A percentile compares a stretch with the other conserved stretches of the same genome.
phyloP scores from a whole-genome alignment of 371 early-diverging fungal genomes.

The Mortierella sp. region DNA sequence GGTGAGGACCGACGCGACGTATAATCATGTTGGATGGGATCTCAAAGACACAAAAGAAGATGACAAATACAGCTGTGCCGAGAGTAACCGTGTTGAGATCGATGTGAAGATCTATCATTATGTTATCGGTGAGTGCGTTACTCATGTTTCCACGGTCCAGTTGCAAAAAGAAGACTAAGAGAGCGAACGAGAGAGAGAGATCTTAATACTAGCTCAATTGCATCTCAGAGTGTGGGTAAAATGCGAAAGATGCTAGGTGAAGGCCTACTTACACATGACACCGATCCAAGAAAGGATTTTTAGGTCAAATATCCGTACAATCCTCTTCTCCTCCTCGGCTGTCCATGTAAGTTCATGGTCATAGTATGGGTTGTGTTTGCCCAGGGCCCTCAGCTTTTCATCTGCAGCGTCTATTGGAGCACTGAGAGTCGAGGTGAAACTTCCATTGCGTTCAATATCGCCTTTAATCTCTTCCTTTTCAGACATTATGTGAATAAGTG shows the following conservation, averaged over 20 bases:
- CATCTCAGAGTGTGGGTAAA: too few relatives aligned
- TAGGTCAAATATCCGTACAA: slow-evolving; percentile 55
- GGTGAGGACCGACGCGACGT: slow-evolving; percentile 67
- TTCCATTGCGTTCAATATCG: slow-evolving; percentile 27
- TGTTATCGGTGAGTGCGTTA: slow-evolving; percentile 60
- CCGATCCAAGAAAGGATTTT: slow-evolving; percentile 54
- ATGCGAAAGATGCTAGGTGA: not conserved
- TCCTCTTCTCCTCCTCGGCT: slow-evolving; percentile 45
- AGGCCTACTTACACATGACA: slow-evolving; percentile 43
- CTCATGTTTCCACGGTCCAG: slow-evolving; percentile 59
- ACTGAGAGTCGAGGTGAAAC: slow-evolving; percentile 28
- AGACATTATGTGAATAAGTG: not conserved
- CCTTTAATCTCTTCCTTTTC: slow-evolving; percentile 2
- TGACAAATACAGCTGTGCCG: slow-evolving; percentile 54
- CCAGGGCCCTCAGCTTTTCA: slow-evolving; percentile 23
- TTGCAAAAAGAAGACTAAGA: slow-evolving; percentile 55
- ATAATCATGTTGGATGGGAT: slow-evolving; percentile 65
- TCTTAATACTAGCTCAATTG: too few relatives aligned
- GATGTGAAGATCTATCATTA: slow-evolving; percentile 55
- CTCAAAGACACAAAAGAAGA: slow-evolving; percentile 59
- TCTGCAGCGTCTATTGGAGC: slow-evolving; percentile 11
- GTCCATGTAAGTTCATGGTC: slow-evolving; percentile 56
- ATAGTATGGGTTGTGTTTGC: slow-evolving; percentile 38
- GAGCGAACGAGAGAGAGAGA: slow-evolving; percentile 6
- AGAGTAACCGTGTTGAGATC: slow-evolving; percentile 59